A percentile compares a stretch with the other conserved stretches of the same genome.
Evolutionary conservation across 1,139 yeast genomes (phyloP).

Genomic region (Blastobotrys serpentis): DNA sequence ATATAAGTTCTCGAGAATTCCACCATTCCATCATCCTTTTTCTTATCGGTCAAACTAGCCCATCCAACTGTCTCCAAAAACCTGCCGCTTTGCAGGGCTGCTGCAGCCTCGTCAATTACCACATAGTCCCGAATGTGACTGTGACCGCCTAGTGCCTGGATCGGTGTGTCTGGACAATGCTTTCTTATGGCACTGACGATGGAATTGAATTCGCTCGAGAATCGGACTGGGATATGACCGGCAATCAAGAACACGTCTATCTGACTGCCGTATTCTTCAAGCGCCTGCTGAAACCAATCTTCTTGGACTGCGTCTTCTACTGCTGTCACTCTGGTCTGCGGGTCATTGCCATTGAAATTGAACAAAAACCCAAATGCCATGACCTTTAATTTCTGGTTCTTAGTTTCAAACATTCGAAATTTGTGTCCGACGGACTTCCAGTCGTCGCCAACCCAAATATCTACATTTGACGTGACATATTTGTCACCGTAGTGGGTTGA

Average conservation of each 20-base stretch:
- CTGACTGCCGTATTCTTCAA: slow-evolving; percentile 40
- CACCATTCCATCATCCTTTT: slow-evolving; percentile 19
- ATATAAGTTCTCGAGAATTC: slow-evolving; percentile 63
- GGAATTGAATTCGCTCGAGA: slow-evolving; percentile 57
- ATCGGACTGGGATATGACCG: slow-evolving; percentile 80
- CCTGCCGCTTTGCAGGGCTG: slow-evolving; percentile 86
- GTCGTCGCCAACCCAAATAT: slow-evolving; percentile 50
- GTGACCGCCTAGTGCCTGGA: slow-evolving; percentile 94
- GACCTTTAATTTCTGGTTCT: slow-evolving; percentile 50
- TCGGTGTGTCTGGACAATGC: slow-evolving; percentile 58
- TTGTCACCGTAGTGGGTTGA: slow-evolving; percentile 59
- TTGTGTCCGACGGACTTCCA: slow-evolving; percentile 68
- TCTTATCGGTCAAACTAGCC: slow-evolving; percentile 54
- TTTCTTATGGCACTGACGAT: slow-evolving; percentile 51
- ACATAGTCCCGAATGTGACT: slow-evolving; percentile 87
- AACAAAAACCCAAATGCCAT: slow-evolving; percentile 79
- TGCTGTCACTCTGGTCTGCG: slow-evolving; percentile 62
- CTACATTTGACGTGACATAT: slow-evolving; percentile 82
- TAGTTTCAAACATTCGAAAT: slow-evolving; percentile 64
- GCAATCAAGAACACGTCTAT: slow-evolving; percentile 68
- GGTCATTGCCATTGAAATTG: slow-evolving; percentile 65
- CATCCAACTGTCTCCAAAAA: slow-evolving; percentile 93
- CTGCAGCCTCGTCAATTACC: slow-evolving; percentile 61
- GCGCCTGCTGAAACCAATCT: slow-evolving; percentile 62
- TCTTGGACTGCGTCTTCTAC: slow-evolving; percentile 55